These are phyloP conservation scores for Sugiyamaella sp. DNA, from an alignment of 1,139 yeast genomes.

Conservation along the genomic window DNA sequence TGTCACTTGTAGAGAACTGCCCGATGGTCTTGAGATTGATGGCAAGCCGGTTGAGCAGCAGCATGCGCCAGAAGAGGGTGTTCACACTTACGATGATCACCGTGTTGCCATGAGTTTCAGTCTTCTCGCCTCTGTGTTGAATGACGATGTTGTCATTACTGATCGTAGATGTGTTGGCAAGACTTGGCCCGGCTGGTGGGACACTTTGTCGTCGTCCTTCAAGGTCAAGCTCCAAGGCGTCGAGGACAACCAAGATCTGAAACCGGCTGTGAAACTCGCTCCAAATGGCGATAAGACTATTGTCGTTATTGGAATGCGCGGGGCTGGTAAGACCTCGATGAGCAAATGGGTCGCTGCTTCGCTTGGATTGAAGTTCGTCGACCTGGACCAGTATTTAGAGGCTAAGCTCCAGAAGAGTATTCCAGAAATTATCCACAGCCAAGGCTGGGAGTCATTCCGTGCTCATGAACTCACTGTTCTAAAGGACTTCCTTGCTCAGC, in stretches of 20 bases:
- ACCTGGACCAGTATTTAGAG: constrained; percentile 76
- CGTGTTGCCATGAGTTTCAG: constrained; percentile 98
- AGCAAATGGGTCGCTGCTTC: constrained; percentile 77
- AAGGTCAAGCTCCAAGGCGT: constrained; percentile 67
- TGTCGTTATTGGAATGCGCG: constrained; percentile 95
- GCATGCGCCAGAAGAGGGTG: constrained; percentile 51
- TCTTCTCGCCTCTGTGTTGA: constrained; percentile 63
- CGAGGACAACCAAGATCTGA: constrained; percentile 1
- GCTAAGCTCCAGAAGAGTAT: constrained; percentile 57
- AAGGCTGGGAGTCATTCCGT: constrained; percentile 91
- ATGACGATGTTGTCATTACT: constrained; percentile 65
- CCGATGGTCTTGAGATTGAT: constrained; percentile 87
- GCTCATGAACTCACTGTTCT: constrained; percentile 64
- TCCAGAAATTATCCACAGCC: constrained; percentile 62
- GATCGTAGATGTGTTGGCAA: constrained; percentile 94
- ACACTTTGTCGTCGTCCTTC: constrained; percentile 71
- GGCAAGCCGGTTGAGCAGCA: constrained; percentile 57
- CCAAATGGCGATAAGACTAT: constrained; percentile 58
- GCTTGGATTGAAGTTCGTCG: constrained; percentile 73
- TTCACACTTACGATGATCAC: constrained; percentile 89
- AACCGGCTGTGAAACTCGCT: constrained; percentile 1
- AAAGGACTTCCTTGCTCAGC: constrained; percentile 51
- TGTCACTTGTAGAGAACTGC: constrained; percentile 77
- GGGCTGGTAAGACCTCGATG: constrained; percentile 92
- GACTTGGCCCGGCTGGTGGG: constrained; percentile 99